phyloP scores from a whole-genome alignment of 768 basidiomycete genomes.

The Suillus variegatus region DNA sequence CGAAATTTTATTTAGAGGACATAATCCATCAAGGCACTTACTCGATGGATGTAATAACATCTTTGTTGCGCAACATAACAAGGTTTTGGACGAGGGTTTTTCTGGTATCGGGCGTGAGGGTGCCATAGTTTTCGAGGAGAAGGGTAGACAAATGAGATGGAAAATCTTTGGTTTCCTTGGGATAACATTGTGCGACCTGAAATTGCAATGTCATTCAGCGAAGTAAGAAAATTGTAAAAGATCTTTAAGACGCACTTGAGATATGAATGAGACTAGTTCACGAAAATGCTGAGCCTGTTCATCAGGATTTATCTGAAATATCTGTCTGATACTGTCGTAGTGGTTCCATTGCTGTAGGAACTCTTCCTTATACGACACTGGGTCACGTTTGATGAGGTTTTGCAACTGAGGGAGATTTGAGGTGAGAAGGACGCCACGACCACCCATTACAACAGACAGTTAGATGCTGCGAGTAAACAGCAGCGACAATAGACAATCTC shows the following conservation, averaged over 20 bases:
- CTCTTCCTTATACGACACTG: constrained; percentile 88
- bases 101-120: constrained; percentile 77
- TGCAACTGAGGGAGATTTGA: constrained; percentile 94
- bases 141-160: constrained; percentile 78
- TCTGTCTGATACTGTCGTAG: constrained; percentile 83
- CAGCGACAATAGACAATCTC: background rate
- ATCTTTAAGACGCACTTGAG: constrained; percentile 55
- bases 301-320: constrained; percentile 79
- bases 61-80: constrained; percentile 91
- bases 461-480: background rate
- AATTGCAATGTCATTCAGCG: background rate
- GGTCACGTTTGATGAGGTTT: constrained; percentile 95
- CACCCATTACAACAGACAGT: constrained; percentile 17
- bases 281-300: constrained; percentile 85
- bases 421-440: constrained; percentile 76
- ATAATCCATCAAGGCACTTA: constrained; percentile 39
- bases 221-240: background rate
- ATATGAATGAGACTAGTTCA: constrained; percentile 89
- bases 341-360: constrained; percentile 97
- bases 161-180: constrained; percentile 84
- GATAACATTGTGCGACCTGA: constrained; percentile 91
- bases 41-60: constrained; percentile 92
- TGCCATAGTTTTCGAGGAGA: constrained; percentile 76
- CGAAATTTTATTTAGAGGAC: constrained; percentile 2
- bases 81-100: constrained; percentile 87